These are phyloP conservation scores for Trichophaea hybrida DNA, from an alignment of 2,329 filamentous ascomycete species.

Conservation along the genomic window DNA sequence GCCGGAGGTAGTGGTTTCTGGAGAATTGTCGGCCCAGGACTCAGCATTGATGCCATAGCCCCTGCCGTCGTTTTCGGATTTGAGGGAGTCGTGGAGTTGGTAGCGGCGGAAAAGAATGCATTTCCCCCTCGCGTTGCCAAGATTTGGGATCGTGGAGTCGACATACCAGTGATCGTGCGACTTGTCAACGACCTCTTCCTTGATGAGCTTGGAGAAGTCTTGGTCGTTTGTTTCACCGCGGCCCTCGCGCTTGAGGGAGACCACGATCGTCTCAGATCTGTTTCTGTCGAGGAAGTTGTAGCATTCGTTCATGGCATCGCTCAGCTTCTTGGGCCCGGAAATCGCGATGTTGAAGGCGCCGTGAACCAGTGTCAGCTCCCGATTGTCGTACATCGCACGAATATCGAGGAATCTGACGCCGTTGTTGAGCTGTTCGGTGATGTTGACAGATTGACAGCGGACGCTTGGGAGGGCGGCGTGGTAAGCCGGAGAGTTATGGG, in stretches of 20 bases:
- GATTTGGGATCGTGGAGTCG: constrained; percentile 56
- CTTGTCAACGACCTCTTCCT: constrained; percentile 52
- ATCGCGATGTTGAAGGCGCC: constrained; percentile 77
- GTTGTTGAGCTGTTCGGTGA: constrained; percentile 67
- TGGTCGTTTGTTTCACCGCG: constrained; percentile 60
- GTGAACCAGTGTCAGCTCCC: constrained; percentile 69
- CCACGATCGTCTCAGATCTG: constrained; percentile 66
- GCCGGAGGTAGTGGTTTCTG: constrained; percentile 53
- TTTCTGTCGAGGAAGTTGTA: constrained; percentile 64
- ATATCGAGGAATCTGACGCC: constrained; percentile 92
- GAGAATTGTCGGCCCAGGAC: constrained; percentile 77
- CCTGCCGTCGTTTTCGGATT: constrained; percentile 36
- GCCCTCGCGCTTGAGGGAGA: constrained; percentile 86
- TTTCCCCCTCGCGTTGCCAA: constrained; percentile 67
- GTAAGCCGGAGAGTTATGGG: constrained; percentile 84
- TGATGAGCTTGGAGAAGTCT: constrained; percentile 60
- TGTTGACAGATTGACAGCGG: constrained; percentile 71
- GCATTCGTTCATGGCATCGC: constrained; percentile 53
- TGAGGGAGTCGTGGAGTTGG: constrained; percentile 44
- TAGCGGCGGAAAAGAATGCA: constrained; percentile 78
- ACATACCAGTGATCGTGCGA: constrained; percentile 59
- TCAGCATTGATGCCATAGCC: constrained; percentile 49
- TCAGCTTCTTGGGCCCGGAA: constrained; percentile 57
- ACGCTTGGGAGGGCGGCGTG: constrained; percentile 79
- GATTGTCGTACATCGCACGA: constrained; percentile 54